Conservation (phyloP, 257 asterid species). For the Salvia hispanica region DNA sequence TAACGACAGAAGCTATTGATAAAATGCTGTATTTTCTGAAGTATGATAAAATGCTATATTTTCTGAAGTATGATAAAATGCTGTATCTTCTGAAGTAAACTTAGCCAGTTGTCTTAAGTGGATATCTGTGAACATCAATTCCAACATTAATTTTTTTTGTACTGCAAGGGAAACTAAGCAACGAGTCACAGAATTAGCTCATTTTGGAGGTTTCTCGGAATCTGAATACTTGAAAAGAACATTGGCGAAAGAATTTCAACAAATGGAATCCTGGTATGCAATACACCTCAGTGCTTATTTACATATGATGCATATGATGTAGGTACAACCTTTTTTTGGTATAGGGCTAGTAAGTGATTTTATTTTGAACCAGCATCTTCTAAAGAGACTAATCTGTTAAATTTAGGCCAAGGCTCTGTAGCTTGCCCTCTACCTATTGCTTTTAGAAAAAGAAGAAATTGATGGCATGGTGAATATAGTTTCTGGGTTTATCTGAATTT, state of each 20-base stretch:
- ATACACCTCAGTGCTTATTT: constrained; percentile 29
- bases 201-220: constrained; percentile 90
- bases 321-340: not conserved
- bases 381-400: constrained; percentile 12
- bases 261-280: constrained; percentile 69
- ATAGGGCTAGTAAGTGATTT: constrained; percentile 13
- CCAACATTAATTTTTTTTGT: constrained; percentile 26
- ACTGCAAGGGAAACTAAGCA: constrained; percentile 67
- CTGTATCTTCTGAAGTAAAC: no score
- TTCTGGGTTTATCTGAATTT: no score
- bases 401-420: not conserved
- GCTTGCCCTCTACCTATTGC: not conserved
- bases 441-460: constrained; percentile 10
- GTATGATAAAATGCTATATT: not conserved
- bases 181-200: constrained; percentile 65
- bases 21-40: not conserved
- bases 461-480: not conserved
- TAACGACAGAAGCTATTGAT: not conserved
- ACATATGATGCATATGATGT: constrained; percentile 22
- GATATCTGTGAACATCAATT: constrained; percentile 12
- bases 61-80: no score
- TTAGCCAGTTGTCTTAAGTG: not conserved
- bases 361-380: constrained; percentile 14
- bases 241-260: constrained; percentile 75
- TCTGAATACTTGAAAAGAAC: constrained; percentile 72